phyloP scores from a whole-genome alignment of 164 flowering plant species.

The Liriodendron chinense region DNA sequence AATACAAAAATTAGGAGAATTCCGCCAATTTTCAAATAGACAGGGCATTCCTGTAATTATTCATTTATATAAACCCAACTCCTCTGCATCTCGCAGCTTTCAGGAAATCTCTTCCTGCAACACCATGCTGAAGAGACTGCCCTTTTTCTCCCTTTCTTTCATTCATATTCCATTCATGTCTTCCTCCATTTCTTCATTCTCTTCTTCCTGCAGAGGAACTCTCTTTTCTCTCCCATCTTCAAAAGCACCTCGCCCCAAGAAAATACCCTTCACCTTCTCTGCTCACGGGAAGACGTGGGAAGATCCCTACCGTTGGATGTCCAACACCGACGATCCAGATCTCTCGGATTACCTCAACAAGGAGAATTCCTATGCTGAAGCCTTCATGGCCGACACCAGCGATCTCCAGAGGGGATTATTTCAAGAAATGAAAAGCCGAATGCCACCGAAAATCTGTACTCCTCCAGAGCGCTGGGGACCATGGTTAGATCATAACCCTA shows the following conservation, averaged over 20 bases:
- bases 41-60: not conserved
- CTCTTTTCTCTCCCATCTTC: constrained; percentile 17
- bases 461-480: constrained; percentile 91
- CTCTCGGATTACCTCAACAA: constrained; percentile 43
- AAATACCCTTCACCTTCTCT: constrained; percentile 56
- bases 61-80: not conserved
- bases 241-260: constrained; percentile 61
- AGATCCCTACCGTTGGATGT: constrained; percentile 94
- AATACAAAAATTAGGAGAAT: not conserved
- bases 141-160: constrained; percentile 11
- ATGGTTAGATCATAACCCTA: constrained; percentile 43
- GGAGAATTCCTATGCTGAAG: constrained; percentile 70
- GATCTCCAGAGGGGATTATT: constrained; percentile 42
- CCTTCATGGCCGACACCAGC: constrained; percentile 76
- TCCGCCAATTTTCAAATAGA: not conserved
- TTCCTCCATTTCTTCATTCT: constrained; percentile 29
- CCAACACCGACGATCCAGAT: constrained; percentile 68
- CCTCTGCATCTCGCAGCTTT: not conserved
- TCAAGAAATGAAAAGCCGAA: constrained; percentile 63
- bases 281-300: constrained; percentile 64
- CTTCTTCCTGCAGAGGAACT: constrained; percentile 34
- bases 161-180: constrained; percentile 17
- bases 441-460: constrained; percentile 58
- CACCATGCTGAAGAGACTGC: constrained; percentile 4
- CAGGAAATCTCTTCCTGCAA: not conserved